These are phyloP conservation scores for Ceratocystis ficicola DNA, from an alignment of 2,329 filamentous ascomycete species.

Conservation along the genomic window DNA sequence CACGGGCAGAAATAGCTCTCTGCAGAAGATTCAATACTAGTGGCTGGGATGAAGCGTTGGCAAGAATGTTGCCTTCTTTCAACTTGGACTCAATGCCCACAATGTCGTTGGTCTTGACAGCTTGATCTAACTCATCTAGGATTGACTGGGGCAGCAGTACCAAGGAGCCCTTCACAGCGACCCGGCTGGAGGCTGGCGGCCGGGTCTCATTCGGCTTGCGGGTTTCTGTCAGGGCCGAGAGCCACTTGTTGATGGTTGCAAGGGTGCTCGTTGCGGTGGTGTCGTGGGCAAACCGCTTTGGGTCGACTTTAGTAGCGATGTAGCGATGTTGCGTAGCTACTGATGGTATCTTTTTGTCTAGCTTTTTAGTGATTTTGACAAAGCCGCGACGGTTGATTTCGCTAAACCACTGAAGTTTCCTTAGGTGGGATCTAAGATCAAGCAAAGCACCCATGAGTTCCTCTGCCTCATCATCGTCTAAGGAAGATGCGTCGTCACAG, in stretches of 20 bases:
- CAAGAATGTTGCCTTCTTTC: conserved; percentile 30
- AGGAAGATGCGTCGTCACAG: conserved; percentile 53
- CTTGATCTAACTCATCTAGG: conserved; percentile 59
- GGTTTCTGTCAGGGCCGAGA: conserved; percentile 66
- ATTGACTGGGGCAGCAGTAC: conserved; percentile 52
- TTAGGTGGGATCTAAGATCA: conserved; percentile 72
- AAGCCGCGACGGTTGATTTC: conserved; percentile 94
- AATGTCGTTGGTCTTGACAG: conserved; percentile 57
- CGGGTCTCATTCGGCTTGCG: conserved; percentile 51
- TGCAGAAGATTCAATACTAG: conserved; percentile 72
- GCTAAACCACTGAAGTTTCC: conserved; percentile 94
- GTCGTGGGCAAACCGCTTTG: conserved; percentile 74
- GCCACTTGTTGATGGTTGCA: conserved; percentile 73
- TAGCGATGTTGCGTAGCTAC: conserved; percentile 73
- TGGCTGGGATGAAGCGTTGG: conserved; percentile 46
- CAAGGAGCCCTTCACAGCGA: conserved; percentile 61
- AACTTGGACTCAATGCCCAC: conserved; percentile 24
- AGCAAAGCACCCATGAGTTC: conserved; percentile 83
- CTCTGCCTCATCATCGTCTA: conserved; percentile 81
- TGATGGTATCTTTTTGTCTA: conserved; percentile 83
- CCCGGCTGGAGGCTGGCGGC: conserved; percentile 64
- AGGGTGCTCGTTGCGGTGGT: conserved; percentile 39
- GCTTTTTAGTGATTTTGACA: conserved; percentile 96
- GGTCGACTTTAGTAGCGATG: conserved; percentile 79
- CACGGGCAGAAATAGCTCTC: conserved; percentile 58